A percentile compares a stretch with the other conserved stretches of the same genome.
Conservation (phyloP, 1,284 basidiomycete species). For the Hortiboletus rubellus region DNA sequence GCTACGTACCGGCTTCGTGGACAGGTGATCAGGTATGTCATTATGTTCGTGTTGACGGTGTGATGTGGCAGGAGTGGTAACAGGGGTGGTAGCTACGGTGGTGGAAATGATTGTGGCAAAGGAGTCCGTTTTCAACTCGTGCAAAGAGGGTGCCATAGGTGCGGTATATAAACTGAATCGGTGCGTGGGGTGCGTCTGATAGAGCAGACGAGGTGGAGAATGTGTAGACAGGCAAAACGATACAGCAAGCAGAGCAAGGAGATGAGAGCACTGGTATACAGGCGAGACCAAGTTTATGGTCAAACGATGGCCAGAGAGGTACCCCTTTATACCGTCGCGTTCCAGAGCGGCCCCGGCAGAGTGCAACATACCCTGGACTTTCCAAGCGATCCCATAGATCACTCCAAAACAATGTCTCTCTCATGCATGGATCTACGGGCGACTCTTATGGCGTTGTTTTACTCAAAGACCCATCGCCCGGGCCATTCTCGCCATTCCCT, state of each 20-base stretch:
- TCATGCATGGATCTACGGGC: background rate
- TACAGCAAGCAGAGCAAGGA: background rate
- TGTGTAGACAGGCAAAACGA: background rate
- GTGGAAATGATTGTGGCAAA: background rate
- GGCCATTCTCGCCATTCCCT: background rate
- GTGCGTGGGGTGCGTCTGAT: background rate
- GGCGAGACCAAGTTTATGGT: background rate
- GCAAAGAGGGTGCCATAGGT: background rate
- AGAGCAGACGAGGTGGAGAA: background rate
- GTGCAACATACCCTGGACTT: background rate
- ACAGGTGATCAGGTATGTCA: background rate
- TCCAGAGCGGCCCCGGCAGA: background rate
- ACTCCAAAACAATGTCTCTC: background rate
- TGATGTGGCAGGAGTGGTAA: background rate
- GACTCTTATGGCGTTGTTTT: background rate
- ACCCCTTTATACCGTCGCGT: conserved; percentile 10
- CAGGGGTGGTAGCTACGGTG: background rate
- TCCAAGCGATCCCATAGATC: background rate
- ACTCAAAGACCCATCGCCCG: background rate
- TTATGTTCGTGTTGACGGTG: background rate
- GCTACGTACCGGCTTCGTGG: background rate
- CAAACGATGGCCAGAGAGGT: background rate
- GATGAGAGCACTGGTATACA: background rate
- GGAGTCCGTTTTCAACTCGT: background rate
- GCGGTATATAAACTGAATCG: background rate